Conservation (phyloP, 164 flowering plant genomes). For the Vitis rupestris region DNA sequence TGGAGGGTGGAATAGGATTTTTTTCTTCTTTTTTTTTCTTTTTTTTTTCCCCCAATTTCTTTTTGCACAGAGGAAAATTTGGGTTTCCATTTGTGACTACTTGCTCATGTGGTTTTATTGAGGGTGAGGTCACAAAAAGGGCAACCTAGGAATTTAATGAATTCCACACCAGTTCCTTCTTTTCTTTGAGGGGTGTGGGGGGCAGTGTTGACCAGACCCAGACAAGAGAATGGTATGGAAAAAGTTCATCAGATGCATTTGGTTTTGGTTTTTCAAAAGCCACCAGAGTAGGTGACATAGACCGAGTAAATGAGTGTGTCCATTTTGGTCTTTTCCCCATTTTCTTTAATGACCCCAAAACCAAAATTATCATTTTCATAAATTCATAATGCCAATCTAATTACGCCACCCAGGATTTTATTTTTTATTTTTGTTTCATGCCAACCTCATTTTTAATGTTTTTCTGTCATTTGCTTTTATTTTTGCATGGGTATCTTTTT, state of each 20-base stretch:
- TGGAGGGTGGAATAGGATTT: background rate
- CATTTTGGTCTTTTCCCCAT: constrained; percentile 2
- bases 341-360: background rate
- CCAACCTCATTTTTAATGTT: too few relatives aligned
- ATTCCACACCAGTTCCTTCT: constrained; percentile 17
- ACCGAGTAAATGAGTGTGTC: background rate
- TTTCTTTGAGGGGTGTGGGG: background rate
- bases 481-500: too few relatives aligned
- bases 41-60: background rate
- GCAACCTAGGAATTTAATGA: constrained; percentile 41
- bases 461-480: too few relatives aligned
- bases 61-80: background rate
- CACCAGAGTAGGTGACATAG: constrained; percentile 12
- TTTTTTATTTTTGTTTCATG: too few relatives aligned
- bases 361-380: too few relatives aligned
- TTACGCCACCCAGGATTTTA: too few relatives aligned
- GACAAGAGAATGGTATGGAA: constrained; percentile 10
- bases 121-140: constrained; percentile 23
- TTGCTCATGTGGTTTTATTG: constrained; percentile 37
- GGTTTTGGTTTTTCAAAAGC: constrained; percentile 7
- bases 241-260: constrained; percentile 10
- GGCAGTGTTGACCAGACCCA: constrained; percentile 34
- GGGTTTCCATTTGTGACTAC: constrained; percentile 25
- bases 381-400: too few relatives aligned
- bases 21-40: background rate